phyloP scores from a whole-genome alignment of 2,329 filamentous ascomycete genomes.

The Fusarium sp. region DNA sequence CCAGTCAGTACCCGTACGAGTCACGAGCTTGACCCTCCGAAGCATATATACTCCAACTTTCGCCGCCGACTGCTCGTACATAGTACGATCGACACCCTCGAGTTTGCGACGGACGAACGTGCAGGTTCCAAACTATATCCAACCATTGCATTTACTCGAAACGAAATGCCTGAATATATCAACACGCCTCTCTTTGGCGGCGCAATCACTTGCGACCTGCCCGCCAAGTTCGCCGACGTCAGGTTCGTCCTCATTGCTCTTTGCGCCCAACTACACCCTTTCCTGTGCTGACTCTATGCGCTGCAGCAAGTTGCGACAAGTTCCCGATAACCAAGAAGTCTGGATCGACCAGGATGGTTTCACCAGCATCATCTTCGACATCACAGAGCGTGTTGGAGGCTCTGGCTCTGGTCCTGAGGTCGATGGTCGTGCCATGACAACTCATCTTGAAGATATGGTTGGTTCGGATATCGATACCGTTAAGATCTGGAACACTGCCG shows the following conservation, averaged over 20 bases:
- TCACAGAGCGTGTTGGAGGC: conserved; percentile 79
- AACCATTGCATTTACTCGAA: neutral
- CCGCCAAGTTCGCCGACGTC: conserved; percentile 74
- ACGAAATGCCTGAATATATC: conserved; percentile 63
- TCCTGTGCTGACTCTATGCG: conserved; percentile 11
- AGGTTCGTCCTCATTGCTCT: conserved; percentile 58
- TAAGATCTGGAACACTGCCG: conserved; percentile 72
- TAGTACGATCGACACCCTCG: neutral
- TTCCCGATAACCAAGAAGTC: conserved; percentile 91
- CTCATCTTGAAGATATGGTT: conserved; percentile 75
- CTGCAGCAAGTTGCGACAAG: conserved; percentile 73
- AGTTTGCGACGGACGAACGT: conserved; percentile 11
- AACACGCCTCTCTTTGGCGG: conserved; percentile 75
- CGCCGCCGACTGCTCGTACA: neutral
- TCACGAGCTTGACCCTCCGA: conserved; percentile 1
- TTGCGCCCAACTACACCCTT: conserved; percentile 10
- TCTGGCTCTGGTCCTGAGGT: conserved; percentile 64
- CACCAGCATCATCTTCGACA: conserved; percentile 88
- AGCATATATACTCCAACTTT: neutral
- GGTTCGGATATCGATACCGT: conserved; percentile 70
- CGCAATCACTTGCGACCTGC: conserved; percentile 74
- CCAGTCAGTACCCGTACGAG: neutral
- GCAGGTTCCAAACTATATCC: neutral
- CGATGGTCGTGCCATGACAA: conserved; percentile 75
- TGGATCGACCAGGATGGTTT: conserved; percentile 86